Evolutionary conservation across 345 rosid species (phyloP), one percentile per base, ranked within the genome.

Genomic region (Linum usitatissimum): DNA sequence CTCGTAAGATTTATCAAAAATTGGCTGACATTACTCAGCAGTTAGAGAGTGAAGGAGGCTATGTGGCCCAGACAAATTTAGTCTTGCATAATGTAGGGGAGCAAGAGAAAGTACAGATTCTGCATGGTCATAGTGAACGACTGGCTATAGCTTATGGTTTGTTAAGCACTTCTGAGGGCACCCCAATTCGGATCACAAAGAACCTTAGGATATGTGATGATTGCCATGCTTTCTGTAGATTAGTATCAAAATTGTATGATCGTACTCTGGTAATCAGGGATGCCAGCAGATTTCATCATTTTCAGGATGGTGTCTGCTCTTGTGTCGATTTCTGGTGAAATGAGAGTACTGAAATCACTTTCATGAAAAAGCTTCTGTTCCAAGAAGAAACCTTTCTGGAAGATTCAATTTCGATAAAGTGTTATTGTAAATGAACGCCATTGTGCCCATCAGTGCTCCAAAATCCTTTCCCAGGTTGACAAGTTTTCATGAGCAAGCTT

Each of bases 211-310:
- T 88, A 36, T 91, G 96, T 71, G 82, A 79, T 18, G 96, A 86
- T 81, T 91, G 91, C 68, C 98, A 88, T 76, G 76, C 64, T 69
- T 88, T 86, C 71, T 88, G 90, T 67, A 83, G 74, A 83, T 68
- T 88, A 66, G 88, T 91, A 65, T 86, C 96, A 17, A 79, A 75
- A 73, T 65, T 77, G 64, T 82, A 72, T 49, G 59, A 63, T 18
- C 76, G 85, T 66, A 71, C 80, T 65, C 80, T 88, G 59, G 64
- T 88, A 55, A 74, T 84, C 68, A 86, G 98, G 77, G 98, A 91
- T 76, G 90, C 91, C 59, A 84, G 78, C 64, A 85, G 95, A 74
- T 86, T 86, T 75, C 98, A 91, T 84, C 95, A 83, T 74, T 86
- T 91, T 66, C 66, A 78, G 72, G 81, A 65, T 68, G 96, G 98